These are phyloP conservation scores for Rhizopus microsporus DNA, from an alignment of 371 early-diverging fungal genomes.

Conservation along the genomic window DNA sequence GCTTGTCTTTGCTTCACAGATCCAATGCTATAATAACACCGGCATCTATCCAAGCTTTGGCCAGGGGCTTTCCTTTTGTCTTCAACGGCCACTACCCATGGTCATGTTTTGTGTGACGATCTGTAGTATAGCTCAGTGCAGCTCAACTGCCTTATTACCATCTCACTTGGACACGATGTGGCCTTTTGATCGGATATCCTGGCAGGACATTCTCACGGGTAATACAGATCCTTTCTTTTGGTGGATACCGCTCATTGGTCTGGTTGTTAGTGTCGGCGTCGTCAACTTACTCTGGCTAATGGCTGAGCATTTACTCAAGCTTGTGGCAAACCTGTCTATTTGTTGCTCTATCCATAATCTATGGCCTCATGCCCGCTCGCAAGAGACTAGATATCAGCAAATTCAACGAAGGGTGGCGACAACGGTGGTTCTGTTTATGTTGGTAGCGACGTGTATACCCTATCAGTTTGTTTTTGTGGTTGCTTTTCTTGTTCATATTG, in stretches of 20 bases:
- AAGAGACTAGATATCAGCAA: conserved; percentile 39
- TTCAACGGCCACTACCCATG: conserved; percentile 38
- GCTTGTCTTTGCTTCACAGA: conserved; percentile 61
- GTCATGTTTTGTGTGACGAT: conserved; percentile 32
- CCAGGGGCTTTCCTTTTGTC: conserved; percentile 43
- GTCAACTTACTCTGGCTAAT: conserved; percentile 53
- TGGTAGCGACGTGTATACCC: conserved; percentile 76
- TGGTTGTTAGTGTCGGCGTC: conserved; percentile 54
- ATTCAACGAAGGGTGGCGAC: conserved; percentile 58
- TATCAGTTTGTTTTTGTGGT: conserved; percentile 84
- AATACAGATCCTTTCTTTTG: conserved; percentile 64
- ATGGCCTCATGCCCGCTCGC: conserved; percentile 22
- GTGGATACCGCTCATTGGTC: conserved; percentile 61
- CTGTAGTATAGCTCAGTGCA: conserved; percentile 34
- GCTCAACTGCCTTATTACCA: conserved; percentile 14
- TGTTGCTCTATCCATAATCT: conserved; percentile 13
- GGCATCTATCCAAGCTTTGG: conserved; percentile 55
- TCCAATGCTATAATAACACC: conserved; percentile 61
- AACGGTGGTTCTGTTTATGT: conserved; percentile 57
- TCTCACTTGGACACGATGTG: conserved; percentile 30
- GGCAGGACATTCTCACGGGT: conserved; percentile 54
- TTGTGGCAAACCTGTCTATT: conserved; percentile 4
- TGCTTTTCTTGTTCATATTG: conserved; percentile 73
- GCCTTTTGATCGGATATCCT: conserved; percentile 30
- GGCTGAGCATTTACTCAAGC: conserved; percentile 24